Conservation (phyloP, 1,284 basidiomycete genomes). For the Ganoderma leucocontextum region DNA sequence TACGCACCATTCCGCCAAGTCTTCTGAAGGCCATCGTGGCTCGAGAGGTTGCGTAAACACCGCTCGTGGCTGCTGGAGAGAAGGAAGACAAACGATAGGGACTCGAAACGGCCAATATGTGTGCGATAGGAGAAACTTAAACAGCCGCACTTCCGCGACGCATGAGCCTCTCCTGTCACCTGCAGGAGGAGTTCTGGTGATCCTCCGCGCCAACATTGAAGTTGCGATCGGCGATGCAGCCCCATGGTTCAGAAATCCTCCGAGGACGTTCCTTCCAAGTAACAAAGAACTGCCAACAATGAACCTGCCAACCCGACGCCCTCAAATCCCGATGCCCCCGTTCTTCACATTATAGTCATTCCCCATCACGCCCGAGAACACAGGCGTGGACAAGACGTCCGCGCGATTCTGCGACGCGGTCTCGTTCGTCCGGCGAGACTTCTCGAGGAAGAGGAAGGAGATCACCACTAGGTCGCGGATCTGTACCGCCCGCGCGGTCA, state of each 20-base stretch:
- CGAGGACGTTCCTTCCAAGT: background rate
- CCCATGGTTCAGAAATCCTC: background rate
- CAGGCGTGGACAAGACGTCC: background rate
- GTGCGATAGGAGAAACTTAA: background rate
- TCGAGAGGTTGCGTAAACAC: too few species aligned
- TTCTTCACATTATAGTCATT: slow-evolving; percentile 9
- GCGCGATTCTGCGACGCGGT: slow-evolving; percentile 9
- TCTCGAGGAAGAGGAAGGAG: slow-evolving; percentile 52
- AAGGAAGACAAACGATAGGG: too few species aligned
- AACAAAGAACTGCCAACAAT: background rate
- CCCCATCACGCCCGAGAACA: slow-evolving; percentile 4
- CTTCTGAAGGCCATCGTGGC: too few species aligned
- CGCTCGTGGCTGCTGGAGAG: too few species aligned
- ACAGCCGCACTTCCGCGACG: too few species aligned
- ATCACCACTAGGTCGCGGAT: slow-evolving; percentile 48
- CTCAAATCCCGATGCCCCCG: background rate
- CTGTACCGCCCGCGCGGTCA: slow-evolving; percentile 45
- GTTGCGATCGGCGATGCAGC: background rate
- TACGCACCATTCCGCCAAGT: too few species aligned
- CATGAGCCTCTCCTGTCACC: too few species aligned
- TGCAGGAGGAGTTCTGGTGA: background rate
- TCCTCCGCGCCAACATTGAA: background rate
- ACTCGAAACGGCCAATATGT: too few species aligned
- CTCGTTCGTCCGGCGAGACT: slow-evolving; percentile 32
- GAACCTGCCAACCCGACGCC: background rate